Percentiles rank a stretch among this genome's conserved stretches.
Evolutionary conservation across 2,329 filamentous ascomycete species (phyloP).

Genomic region (Sporothrix dimorphospora): DNA sequence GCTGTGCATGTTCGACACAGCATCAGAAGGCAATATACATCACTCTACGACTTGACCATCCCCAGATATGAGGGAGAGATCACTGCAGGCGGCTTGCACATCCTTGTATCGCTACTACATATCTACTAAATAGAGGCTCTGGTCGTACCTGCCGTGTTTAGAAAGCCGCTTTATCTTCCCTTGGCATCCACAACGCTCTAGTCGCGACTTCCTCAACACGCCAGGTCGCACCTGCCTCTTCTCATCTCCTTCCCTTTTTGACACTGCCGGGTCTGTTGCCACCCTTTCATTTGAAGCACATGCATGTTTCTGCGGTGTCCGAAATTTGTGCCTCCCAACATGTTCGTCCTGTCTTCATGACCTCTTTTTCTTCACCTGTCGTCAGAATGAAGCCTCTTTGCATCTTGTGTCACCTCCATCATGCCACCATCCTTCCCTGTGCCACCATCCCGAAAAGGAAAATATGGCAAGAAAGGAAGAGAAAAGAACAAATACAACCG

Average conservation of each 20-base stretch:
- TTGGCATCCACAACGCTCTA: not conserved
- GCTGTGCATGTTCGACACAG: not conserved
- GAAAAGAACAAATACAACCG: no score
- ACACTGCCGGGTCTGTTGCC: not conserved
- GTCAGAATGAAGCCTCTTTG: not conserved
- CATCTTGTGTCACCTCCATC: not conserved
- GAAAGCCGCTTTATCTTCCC: not conserved
- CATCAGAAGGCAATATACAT: not conserved
- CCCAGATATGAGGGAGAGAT: not conserved
- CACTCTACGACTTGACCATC: not conserved
- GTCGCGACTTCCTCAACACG: constrained; percentile 3
- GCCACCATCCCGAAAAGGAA: not conserved
- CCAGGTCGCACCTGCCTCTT: constrained; percentile 5
- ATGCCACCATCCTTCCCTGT: not conserved
- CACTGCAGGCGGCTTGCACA: not conserved
- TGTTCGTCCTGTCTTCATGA: not conserved
- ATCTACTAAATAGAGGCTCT: not conserved
- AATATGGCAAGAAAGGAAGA: no score
- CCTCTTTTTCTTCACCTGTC: not conserved
- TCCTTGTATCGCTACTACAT: not conserved
- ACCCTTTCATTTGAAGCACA: not conserved
- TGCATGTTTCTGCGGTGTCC: not conserved
- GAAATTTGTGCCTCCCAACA: not conserved
- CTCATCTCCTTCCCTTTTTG: constrained; percentile 1
- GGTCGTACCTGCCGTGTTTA: not conserved